phyloP scores from a whole-genome alignment of 345 rosid genomes.

The Schrenkiella parvula region DNA sequence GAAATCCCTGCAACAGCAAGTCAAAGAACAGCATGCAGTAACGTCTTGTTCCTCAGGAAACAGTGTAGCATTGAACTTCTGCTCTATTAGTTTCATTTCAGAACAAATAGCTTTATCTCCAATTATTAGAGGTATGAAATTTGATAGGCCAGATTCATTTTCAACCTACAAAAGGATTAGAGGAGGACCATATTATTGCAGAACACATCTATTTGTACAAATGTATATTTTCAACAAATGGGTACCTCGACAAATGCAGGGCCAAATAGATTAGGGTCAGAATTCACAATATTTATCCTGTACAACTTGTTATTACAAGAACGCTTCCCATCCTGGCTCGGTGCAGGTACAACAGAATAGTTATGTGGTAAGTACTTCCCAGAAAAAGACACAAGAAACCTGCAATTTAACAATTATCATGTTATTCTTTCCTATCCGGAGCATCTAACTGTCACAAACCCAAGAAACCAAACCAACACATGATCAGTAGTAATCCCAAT shows the following conservation, averaged over 20 bases:
- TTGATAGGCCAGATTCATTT: conserved; percentile 82
- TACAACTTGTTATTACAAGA: conserved; percentile 52
- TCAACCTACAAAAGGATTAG: conserved; percentile 60
- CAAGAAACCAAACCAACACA: conserved; percentile 2
- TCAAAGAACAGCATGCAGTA: conserved; percentile 18
- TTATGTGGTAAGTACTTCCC: conserved; percentile 79
- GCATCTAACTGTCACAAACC: not conserved
- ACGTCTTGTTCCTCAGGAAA: conserved; percentile 34
- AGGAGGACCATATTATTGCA: not conserved
- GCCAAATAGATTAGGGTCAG: conserved; percentile 65
- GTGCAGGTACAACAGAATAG: conserved; percentile 46
- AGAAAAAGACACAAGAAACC: conserved; percentile 84
- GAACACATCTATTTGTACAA: not conserved
- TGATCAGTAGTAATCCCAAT: not conserved
- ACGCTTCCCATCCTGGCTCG: conserved; percentile 35
- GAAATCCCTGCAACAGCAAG: conserved; percentile 43
- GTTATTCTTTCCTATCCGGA: not conserved
- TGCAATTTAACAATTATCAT: conserved; percentile 35
- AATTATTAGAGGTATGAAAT: conserved; percentile 77
- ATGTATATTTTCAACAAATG: not conserved
- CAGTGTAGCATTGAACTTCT: conserved; percentile 46
- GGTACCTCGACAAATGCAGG: conserved; percentile 94
- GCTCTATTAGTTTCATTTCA: conserved; percentile 68
- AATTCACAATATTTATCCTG: conserved; percentile 50
- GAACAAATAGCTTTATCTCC: conserved; percentile 68